Evolutionary conservation across 2,329 filamentous ascomycete genomes (phyloP).

Genomic region (Neofusicoccum kwambonambiense): DNA sequence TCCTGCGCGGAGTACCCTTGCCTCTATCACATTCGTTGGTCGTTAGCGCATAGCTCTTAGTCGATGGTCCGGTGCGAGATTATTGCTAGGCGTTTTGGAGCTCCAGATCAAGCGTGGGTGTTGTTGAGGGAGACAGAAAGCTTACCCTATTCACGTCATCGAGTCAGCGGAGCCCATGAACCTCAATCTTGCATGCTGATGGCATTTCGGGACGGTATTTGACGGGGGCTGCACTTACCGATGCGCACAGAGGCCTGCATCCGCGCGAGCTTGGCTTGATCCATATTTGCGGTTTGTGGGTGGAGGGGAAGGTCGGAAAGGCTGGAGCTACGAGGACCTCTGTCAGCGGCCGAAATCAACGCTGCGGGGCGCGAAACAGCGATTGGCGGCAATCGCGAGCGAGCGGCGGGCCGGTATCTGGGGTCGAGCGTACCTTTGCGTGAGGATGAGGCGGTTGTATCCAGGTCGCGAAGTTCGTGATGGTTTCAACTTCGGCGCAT

Average conservation of each 20-base stretch:
- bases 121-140: conserved; percentile 14
- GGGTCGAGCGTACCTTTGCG: conserved; percentile 15
- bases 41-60: not conserved
- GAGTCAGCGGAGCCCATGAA: conserved; percentile 17
- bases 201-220: not conserved
- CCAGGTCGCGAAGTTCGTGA: conserved; percentile 19
- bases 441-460: conserved; percentile 18
- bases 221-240: conserved; percentile 32
- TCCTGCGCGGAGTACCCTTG: conserved; percentile 96
- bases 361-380: not conserved
- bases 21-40: conserved; percentile 58
- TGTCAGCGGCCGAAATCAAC: conserved; percentile 2
- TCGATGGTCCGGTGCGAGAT: not conserved
- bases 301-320: conserved; percentile 16
- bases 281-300: conserved; percentile 39
- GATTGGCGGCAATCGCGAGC: conserved; percentile 1
- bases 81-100: not conserved
- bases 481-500: conserved; percentile 19
- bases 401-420: not conserved
- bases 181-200: not conserved
- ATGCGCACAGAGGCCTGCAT: conserved; percentile 46
- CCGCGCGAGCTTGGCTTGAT: conserved; percentile 46
- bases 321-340: conserved; percentile 9
- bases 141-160: conserved; percentile 20
- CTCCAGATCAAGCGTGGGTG: conserved; percentile 14